Base-by-base conservation (phyloP, 2,329 filamentous ascomycete genomes). In the Thelonectria blattea region DNA sequence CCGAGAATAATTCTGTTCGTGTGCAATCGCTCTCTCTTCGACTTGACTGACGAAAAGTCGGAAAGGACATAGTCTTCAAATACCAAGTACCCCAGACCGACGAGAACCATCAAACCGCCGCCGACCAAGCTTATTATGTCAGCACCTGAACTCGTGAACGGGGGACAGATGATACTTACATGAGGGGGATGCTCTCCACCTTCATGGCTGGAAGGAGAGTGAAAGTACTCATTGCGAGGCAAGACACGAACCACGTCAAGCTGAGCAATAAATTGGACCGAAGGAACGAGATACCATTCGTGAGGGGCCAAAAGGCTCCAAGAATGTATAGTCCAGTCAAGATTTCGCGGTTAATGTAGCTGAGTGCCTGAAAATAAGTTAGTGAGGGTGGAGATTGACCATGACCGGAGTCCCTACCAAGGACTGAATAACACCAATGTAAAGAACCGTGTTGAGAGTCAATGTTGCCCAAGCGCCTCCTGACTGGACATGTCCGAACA, bases 141-240 rank as follows among this genome's bases (percentile, higher is more conserved):
- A 69, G 66, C 20, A 18, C 17, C 30, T 10, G n/a, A 34, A 2
- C 14, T 24, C 22, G 5, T 17, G 1, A 18, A 14, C 2, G 15
- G 27, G 8, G 10, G 1, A 14, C 24, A 20, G 9, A 8, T 2
- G 3, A 14, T 24, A 78, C 85, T 73, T 80, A 93, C 89, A 97
- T 92, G 24, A 92, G 80, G 56, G 80, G 83, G 4, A 92, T 74
- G 68, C 90, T 86, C 73, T 99, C 96, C 1, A 87, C 80, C 75
- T 98, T 99, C 75, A 91, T 89, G 2, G 92, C 95, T 1, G 92
- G 91, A 2, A 99, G 81, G 14, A 98, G 77, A 0, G 95, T 99
- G 72, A 99, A 99, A 3, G 85, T 84, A 73, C 94, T 95, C 93
- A 98, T 97, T 4, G 88, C 79, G 2, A 89, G 67, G 75, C 93